Evolutionary conservation across 2,329 filamentous ascomycete species (phyloP), one percentile per base, ranked within the genome.

Genomic region (Curvularia sp.): DNA sequence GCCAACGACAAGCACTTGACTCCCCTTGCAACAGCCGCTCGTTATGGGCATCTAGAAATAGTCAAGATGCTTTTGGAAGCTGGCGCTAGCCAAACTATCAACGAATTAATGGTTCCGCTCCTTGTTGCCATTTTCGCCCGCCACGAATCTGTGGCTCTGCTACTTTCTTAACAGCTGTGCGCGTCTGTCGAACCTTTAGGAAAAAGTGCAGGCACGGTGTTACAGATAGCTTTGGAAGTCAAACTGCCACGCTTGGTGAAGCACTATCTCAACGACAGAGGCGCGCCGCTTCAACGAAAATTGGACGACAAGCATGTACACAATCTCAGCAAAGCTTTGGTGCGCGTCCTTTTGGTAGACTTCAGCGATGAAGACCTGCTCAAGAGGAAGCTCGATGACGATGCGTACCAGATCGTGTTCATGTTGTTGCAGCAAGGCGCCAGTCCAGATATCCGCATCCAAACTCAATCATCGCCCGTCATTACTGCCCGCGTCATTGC

Each of bases 381-480:
- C 42, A 64, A 57, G 49, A 57, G 55, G 47, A 43, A 61, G 52
- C 18, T 61, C 15, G 48, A 61, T 61, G 49, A 61, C 46, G 45
- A 61, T 49, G 46, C 47, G 15, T 59, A 59, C 53, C 58, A 59
- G 52, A 64, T 64, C 43, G 58, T 64, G 39, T 54, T 59, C 15
- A 56, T 61, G 49, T 55, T 64, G 30, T 49, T 64, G 45, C 39
- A 55, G 46, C 53, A 61, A 38, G 58, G 55, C 21, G 61, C 58
- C 38, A 50, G 55, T 48, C 58, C 58, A 15, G 49, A 64, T 55
- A 46, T 58, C 34, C 52, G 41, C 42, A 48, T 59, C 38, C 25
- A 52, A 36, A 54, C 23, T 42, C 38, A 45, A 41, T 46, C 18
- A 23, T 38, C 38, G 38, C 39, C 12, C 41, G 21, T 27, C 23